phyloP scores from a whole-genome alignment of 257 asterid species.

The Coffea eugenioides region DNA sequence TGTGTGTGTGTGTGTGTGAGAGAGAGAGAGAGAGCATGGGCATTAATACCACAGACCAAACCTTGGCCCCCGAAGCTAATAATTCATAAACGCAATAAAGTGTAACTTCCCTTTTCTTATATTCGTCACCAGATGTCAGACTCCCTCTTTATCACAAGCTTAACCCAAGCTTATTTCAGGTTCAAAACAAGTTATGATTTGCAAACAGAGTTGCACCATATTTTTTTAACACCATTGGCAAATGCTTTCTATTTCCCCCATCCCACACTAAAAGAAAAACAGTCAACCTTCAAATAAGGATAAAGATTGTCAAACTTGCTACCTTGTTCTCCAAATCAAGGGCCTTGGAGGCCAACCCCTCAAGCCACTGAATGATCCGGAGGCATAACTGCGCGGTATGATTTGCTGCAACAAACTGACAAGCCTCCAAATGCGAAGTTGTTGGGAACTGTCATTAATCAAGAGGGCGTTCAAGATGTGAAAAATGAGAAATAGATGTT shows the following conservation, averaged over 20 bases:
- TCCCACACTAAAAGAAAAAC: not conserved
- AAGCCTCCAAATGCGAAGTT: constrained; percentile 91
- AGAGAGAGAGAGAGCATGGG: not conserved
- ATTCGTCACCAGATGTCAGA: not conserved
- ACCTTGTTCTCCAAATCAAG: constrained; percentile 94
- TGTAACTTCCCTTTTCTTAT: not conserved
- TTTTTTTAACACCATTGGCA: not conserved
- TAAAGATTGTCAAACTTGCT: constrained; percentile 21
- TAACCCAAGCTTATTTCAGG: not conserved
- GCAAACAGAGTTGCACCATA: not conserved
- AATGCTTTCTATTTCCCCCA: not conserved
- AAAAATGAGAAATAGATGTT: constrained; percentile 15
- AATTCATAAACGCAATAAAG: not conserved
- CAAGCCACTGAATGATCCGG: constrained; percentile 97
- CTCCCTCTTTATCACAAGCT: not conserved
- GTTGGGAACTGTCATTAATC: constrained; percentile 70
- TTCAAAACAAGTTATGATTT: not conserved
- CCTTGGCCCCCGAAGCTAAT: not conserved
- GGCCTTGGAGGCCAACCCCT: constrained; percentile 90
- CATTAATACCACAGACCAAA: not conserved
- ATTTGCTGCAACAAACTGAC: constrained; percentile 68
- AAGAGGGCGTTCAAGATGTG: constrained; percentile 9
- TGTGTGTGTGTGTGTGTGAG: not conserved
- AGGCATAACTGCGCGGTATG: constrained; percentile 87
- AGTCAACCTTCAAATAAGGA: not conserved